phyloP scores from a whole-genome alignment of 2,329 filamentous ascomycete species.

The Epichloe sylvatica region DNA sequence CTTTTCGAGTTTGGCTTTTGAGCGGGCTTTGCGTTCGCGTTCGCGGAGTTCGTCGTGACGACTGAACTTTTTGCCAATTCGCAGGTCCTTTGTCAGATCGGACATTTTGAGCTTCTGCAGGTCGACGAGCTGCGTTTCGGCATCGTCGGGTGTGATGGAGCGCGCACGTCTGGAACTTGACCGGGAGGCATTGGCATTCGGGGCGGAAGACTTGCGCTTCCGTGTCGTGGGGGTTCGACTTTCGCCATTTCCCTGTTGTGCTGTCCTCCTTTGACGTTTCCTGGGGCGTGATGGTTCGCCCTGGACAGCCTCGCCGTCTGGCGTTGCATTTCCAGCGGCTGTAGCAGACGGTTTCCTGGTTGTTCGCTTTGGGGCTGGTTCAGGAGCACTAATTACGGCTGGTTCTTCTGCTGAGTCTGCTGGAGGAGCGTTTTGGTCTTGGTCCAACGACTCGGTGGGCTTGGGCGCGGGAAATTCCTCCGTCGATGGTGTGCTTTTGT shows the following conservation, averaged over 20 bases:
- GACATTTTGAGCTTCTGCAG: conserved; percentile 54
- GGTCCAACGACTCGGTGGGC: neutral
- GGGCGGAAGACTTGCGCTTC: conserved; percentile 15
- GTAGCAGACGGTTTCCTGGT: conserved; percentile 7
- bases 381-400: conserved; percentile 4
- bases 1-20: conserved; percentile 18
- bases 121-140: conserved; percentile 50
- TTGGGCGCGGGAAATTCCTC: neutral
- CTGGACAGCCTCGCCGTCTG: conserved; percentile 1
- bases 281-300: conserved; percentile 10
- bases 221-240: conserved; percentile 11
- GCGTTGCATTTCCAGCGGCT: conserved; percentile 8
- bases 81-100: conserved; percentile 55
- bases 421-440: neutral
- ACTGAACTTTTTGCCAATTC: conserved; percentile 63
- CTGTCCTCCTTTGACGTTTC: conserved; percentile 21
- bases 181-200: conserved; percentile 11
- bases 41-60: conserved; percentile 59
- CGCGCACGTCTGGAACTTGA: conserved; percentile 24
- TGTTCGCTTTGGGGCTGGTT: conserved; percentile 6
- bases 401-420: neutral
- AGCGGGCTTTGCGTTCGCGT: conserved; percentile 39
- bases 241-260: conserved; percentile 10
- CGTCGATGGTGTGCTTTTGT: neutral
- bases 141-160: conserved; percentile 47